Conservation (phyloP, 257 asterid species). For the Solanum pinnatisectum region DNA sequence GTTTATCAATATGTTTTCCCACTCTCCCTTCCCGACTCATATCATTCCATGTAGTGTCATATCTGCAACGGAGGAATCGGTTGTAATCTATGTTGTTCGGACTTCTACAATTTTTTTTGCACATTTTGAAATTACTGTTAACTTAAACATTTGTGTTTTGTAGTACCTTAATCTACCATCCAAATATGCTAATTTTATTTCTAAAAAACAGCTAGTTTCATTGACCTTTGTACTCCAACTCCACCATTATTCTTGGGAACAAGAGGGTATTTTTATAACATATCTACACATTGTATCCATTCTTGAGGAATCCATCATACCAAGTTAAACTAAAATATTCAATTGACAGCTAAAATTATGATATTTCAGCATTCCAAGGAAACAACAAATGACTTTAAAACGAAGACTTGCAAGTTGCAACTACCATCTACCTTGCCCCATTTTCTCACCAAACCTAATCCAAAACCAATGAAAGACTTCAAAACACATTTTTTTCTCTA, state of each 20-base stretch:
- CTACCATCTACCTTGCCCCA: neutral
- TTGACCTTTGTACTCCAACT: neutral
- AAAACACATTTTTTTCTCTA: neutral
- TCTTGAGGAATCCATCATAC: neutral
- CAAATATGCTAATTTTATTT: neutral
- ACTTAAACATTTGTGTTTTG: neutral
- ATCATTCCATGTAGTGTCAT: neutral
- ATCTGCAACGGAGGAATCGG: neutral
- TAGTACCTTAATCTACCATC: neutral
- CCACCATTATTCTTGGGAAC: neutral
- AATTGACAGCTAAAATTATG: neutral
- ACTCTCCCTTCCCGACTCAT: neutral
- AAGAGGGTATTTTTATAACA: neutral
- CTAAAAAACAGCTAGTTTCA: neutral
- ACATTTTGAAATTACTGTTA: neutral
- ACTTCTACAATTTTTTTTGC: neutral
- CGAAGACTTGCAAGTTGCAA: neutral
- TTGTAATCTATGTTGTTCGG: neutral
- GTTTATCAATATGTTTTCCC: neutral
- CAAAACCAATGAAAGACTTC: neutral
- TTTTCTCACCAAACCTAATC: neutral
- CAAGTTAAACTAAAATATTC: neutral
- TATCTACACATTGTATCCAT: neutral
- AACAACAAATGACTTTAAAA: neutral
- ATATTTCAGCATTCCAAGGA: neutral